A percentile compares a stretch with the other conserved stretches of the same genome.
Evolutionary conservation across 495 filamentous ascomycete species (phyloP).

Genomic region (Aspergillus steynii): DNA sequence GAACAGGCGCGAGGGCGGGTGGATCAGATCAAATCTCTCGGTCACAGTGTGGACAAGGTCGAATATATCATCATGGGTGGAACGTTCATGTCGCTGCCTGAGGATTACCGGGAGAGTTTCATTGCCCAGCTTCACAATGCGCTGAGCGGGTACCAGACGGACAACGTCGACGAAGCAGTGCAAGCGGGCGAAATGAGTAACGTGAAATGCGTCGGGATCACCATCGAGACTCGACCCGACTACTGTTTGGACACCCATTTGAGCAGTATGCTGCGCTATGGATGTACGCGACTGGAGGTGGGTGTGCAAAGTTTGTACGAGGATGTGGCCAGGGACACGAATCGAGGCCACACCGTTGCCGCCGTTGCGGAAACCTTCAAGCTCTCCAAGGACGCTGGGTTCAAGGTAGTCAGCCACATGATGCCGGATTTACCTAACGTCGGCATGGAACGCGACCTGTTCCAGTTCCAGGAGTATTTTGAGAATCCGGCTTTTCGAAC

Average conservation of each 20-base stretch:
- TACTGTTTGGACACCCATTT: conserved; percentile 94
- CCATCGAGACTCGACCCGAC: conserved; percentile 94
- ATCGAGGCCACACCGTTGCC: conserved; percentile 93
- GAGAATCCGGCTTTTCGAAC: conserved; percentile 95
- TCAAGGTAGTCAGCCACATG: conserved; percentile 99
- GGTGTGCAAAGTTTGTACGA: conserved; percentile 97
- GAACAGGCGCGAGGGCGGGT: conserved; percentile 95
- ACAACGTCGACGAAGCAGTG: conserved; percentile 93
- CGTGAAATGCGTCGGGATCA: conserved; percentile 97
- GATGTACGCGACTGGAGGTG: conserved; percentile 91
- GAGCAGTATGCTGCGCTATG: conserved; percentile 92
- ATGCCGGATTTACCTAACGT: conserved; percentile 99
- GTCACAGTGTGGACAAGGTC: conserved; percentile 97
- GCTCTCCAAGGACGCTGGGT: conserved; percentile 93
- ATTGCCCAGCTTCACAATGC: conserved; percentile 96
- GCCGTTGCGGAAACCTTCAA: conserved; percentile 94
- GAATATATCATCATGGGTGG: conserved; percentile 99
- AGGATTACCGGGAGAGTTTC: conserved; percentile 86
- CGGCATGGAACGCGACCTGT: conserved; percentile 94
- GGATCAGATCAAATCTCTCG: conserved; percentile 91
- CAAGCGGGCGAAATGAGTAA: conserved; percentile 88
- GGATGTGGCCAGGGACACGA: conserved; percentile 96
- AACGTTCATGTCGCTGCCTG: conserved; percentile 95
- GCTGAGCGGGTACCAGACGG: conserved; percentile 86
- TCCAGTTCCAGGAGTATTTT: conserved; percentile 97